Evolutionary conservation across 768 basidiomycete species (phyloP).

Genomic region (Gloeophyllum trabeum): DNA sequence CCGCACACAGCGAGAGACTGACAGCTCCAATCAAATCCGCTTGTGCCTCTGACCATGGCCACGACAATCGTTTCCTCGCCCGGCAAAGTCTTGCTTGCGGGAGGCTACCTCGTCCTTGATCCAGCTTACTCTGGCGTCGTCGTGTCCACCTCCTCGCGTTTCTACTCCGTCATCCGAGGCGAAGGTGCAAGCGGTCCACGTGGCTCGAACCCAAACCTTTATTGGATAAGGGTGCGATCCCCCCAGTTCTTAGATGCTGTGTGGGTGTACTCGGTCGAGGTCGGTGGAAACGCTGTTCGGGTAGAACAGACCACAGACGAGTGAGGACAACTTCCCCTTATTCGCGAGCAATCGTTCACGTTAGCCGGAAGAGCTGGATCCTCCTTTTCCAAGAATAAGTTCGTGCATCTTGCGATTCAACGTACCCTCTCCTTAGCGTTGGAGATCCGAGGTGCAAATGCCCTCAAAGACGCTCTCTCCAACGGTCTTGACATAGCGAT

Average conservation of each 20-base stretch:
- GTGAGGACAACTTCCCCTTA: slow-evolving; percentile 7
- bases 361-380: slow-evolving; percentile 5
- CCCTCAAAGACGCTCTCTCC: slow-evolving; percentile 30
- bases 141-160: slow-evolving; percentile 86
- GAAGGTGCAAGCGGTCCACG: slow-evolving; percentile 12
- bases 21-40: too few species aligned
- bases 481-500: slow-evolving; percentile 68
- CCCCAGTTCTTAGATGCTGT: slow-evolving; percentile 81
- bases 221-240: slow-evolving; percentile 64
- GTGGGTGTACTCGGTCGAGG: slow-evolving; percentile 60
- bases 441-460: slow-evolving; percentile 39
- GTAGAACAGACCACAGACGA: slow-evolving; percentile 17
- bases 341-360: slow-evolving; percentile 2
- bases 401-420: slow-evolving; percentile 83
- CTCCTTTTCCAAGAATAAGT: slow-evolving; percentile 63
- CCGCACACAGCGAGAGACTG: too few species aligned
- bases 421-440: slow-evolving; percentile 58
- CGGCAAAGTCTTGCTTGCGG: slow-evolving; percentile 91
- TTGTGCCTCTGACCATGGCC: slow-evolving; percentile 26
- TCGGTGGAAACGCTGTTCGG: slow-evolving; percentile 9
- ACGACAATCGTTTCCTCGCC: slow-evolving; percentile 79
- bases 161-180: slow-evolving; percentile 69
- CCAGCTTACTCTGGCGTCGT: slow-evolving; percentile 77
- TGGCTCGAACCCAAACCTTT: slow-evolving; percentile 8
- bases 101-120: slow-evolving; percentile 96